Evolutionary conservation across 139 green algal genomes (phyloP), one percentile per base, ranked within the genome.

Genomic region (Parachlorella kessleri): DNA sequence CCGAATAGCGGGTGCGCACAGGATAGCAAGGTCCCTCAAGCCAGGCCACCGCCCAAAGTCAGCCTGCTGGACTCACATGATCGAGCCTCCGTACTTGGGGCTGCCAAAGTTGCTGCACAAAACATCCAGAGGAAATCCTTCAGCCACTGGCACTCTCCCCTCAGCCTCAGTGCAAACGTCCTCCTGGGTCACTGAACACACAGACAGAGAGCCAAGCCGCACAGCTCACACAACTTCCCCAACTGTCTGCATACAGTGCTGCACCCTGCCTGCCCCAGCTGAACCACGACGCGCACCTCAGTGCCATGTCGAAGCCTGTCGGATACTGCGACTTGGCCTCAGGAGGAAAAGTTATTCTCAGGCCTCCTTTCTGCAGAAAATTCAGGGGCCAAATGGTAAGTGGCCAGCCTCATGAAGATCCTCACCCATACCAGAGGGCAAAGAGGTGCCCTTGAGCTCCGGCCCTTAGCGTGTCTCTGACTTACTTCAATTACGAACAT

Each of bases 141-240:
- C 66, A 55, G 37, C 9, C 2, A 26, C 23, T 14, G 65, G 33
- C n/a, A 5, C 32, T 41, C 7, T 33, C 7, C n/a, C 28, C 64
- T 3, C 4, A n/a, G 32, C 48, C 10, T 59, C 10, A 59, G 10
- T 59, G 48, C 10, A 10, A 59, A 18, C 48, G 10, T 59, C 48
- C 23, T 30, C 23, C 28, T 33, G 21, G 28, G 7, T 6, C 24
- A 40, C 6, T 28, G 10, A 32, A 10, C 6, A 4, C 30, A 28
- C 65, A 40, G 39, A 32, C 65, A 41, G 65, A 70, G 10, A 30
- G 21, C 24, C 54, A 24, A 24, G 6, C 8, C 39, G 2, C 7
- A 23, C 4, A 40, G 28, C 54, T 73, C 70, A 10, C 92, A 92
- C 77, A 96, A 96, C 73, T 96, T 91, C 14, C 88, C 91, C 59